Percentiles rank a stretch among this genome's conserved stretches.
phyloP scores from a whole-genome alignment of 805 yeast genomes.

The Saturnispora gosingensis region DNA sequence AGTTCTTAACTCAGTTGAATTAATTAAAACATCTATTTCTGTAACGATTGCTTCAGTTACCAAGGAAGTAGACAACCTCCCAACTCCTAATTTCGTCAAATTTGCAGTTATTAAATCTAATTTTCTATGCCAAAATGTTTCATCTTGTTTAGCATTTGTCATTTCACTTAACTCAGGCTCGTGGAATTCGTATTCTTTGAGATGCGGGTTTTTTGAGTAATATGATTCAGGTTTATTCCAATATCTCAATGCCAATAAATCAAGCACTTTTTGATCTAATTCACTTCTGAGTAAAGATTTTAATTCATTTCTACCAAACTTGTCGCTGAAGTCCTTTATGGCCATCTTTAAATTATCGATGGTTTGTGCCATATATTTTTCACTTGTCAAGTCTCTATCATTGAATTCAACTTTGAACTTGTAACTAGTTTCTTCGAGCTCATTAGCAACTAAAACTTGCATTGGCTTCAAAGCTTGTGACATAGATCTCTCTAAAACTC shows the following conservation, averaged over 20 bases:
- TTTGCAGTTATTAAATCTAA: slow-evolving; percentile 76
- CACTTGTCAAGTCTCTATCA: slow-evolving; percentile 89
- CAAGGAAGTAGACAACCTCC: slow-evolving; percentile 76
- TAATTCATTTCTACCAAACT: slow-evolving; percentile 76
- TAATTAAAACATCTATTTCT: slow-evolving; percentile 68
- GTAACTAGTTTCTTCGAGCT: slow-evolving; percentile 87
- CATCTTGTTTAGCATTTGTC: slow-evolving; percentile 49
- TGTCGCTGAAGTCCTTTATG: slow-evolving; percentile 76
- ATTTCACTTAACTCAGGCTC: slow-evolving; percentile 50
- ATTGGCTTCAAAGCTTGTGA: slow-evolving; percentile 83
- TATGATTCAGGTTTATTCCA: slow-evolving; percentile 65
- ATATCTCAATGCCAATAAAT: slow-evolving; percentile 78
- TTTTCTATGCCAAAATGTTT: slow-evolving; percentile 80
- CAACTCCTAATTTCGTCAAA: slow-evolving; percentile 87
- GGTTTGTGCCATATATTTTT: slow-evolving; percentile 86
- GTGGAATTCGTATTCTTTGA: slow-evolving; percentile 16
- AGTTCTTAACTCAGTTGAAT: slow-evolving; percentile 63
- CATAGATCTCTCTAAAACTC: slow-evolving; percentile 85
- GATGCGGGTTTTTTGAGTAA: slow-evolving; percentile 12
- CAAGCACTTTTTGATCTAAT: slow-evolving; percentile 82
- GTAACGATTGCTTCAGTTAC: slow-evolving; percentile 71
- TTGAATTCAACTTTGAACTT: slow-evolving; percentile 94
- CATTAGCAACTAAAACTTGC: slow-evolving; percentile 74
- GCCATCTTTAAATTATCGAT: slow-evolving; percentile 79
- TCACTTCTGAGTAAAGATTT: slow-evolving; percentile 70